Percentiles rank a stretch among this genome's conserved stretches.
phyloP scores from a whole-genome alignment of 768 basidiomycete species.

The Tylopilus sp. region DNA sequence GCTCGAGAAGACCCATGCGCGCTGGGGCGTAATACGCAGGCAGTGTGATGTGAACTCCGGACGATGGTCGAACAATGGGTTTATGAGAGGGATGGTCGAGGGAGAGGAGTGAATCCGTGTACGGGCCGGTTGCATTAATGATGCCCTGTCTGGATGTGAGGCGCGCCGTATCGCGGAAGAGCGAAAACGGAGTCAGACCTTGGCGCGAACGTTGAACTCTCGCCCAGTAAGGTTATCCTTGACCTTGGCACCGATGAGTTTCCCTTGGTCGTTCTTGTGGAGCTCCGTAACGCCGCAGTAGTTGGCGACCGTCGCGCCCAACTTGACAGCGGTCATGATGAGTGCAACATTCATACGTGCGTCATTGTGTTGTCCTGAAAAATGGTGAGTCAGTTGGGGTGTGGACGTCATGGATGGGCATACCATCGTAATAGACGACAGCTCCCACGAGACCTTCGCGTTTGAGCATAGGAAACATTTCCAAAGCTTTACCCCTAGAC shows the following conservation, averaged over 20 bases:
- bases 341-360: constrained; percentile 97
- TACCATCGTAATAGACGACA: constrained; percentile 96
- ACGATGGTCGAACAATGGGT: constrained; percentile 89
- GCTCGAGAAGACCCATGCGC: constrained; percentile 93
- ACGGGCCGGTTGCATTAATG: constrained; percentile 97
- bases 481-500: constrained; percentile 89
- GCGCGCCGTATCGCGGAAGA: background rate
- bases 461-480: constrained; percentile 97
- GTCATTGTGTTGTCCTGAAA: constrained; percentile 92
- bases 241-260: constrained; percentile 69
- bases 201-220: constrained; percentile 78
- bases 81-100: constrained; percentile 76
- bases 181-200: constrained; percentile 38
- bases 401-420: constrained; percentile 10
- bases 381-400: background rate
- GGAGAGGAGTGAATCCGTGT: constrained; percentile 78
- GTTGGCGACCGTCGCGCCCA: constrained; percentile 85
- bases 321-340: constrained; percentile 90
- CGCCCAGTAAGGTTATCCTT: constrained; percentile 81
- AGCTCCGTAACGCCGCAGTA: constrained; percentile 83
- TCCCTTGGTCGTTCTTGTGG: constrained; percentile 62
- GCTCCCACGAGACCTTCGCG: constrained; percentile 88
- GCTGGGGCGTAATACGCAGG: constrained; percentile 96
- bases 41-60: constrained; percentile 94
- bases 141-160: constrained; percentile 53